Percentiles rank a stretch among this genome's conserved stretches.
Conservation (phyloP, 2,329 filamentous ascomycete species). For the Pseudocercospora macadamiae region DNA sequence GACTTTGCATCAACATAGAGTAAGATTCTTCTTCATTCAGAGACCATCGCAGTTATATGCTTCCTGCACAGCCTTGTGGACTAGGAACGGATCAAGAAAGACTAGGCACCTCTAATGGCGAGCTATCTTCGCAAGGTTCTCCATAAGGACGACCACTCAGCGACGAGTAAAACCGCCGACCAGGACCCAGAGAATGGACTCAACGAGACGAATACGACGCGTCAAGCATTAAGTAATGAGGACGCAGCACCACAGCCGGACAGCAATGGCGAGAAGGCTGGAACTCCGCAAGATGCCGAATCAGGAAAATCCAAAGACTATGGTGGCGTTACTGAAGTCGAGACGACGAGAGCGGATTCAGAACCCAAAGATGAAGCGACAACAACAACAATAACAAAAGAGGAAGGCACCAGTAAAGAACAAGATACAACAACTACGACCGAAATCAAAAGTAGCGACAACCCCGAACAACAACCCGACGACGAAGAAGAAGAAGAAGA, state of each 20-base stretch:
- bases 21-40: no score
- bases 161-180: neutral
- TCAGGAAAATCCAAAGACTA: neutral
- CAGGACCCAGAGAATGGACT: neutral
- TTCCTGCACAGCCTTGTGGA: neutral
- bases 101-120: no score
- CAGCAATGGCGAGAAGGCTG: neutral
- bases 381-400: neutral
- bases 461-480: neutral
- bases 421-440: neutral
- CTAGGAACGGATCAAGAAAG: no score
- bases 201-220: neutral
- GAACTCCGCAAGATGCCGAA: neutral
- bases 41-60: no score
- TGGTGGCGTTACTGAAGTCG: neutral
- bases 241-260: neutral
- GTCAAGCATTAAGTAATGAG: neutral
- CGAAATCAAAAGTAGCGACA: neutral
- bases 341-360: neutral
- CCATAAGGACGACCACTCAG: neutral
- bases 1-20: no score
- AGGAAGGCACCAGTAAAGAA: neutral
- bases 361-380: neutral
- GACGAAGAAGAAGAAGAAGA: conserved; percentile 35
- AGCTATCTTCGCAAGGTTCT: conserved; percentile 6